Conservation (phyloP, 2,329 filamentous ascomycete species). For the Aspergillus persii region DNA sequence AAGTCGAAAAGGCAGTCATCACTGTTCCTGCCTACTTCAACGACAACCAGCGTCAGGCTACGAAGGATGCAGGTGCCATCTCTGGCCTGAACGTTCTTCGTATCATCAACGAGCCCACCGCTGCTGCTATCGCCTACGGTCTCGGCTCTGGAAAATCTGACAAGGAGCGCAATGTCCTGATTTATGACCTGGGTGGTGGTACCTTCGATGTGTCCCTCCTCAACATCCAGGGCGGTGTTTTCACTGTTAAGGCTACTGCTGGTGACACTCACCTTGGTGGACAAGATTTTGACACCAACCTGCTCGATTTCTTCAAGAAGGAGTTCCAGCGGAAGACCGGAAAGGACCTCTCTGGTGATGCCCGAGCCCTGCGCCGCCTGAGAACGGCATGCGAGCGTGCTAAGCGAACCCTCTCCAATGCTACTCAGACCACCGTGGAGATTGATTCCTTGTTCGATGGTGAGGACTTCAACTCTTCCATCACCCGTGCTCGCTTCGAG, state of each 20-base stretch:
- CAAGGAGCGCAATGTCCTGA: slow-evolving; percentile 98
- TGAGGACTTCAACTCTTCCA: slow-evolving; percentile 94
- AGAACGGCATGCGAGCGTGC: slow-evolving; percentile 98
- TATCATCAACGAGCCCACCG: slow-evolving; percentile 99
- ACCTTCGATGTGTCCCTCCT: slow-evolving; percentile 99
- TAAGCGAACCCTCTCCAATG: slow-evolving; percentile 97
- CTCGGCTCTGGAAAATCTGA: slow-evolving; percentile 90
- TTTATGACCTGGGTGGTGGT: slow-evolving; percentile 99
- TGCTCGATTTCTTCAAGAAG: slow-evolving; percentile 95
- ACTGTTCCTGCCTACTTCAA: slow-evolving; percentile 99
- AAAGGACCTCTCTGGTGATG: slow-evolving; percentile 75
- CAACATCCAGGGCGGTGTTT: slow-evolving; percentile 98
- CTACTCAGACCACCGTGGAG: slow-evolving; percentile 95
- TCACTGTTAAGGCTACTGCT: slow-evolving; percentile 97
- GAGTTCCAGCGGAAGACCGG: slow-evolving; percentile 82
- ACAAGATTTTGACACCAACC: slow-evolving; percentile 93
- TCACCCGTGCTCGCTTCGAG: slow-evolving; percentile 98
- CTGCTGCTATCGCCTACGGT: slow-evolving; percentile 97
- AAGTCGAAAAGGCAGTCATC: slow-evolving; percentile 98
- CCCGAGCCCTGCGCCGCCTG: slow-evolving; percentile 91
- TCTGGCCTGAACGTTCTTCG: slow-evolving; percentile 96
- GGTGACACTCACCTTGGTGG: slow-evolving; percentile 97
- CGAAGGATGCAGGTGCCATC: slow-evolving; percentile 98
- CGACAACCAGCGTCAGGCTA: slow-evolving; percentile 99
- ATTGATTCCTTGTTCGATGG: slow-evolving; percentile 98